phyloP scores from a whole-genome alignment of 2,329 filamentous ascomycete genomes.

The Ilyonectria sp. region DNA sequence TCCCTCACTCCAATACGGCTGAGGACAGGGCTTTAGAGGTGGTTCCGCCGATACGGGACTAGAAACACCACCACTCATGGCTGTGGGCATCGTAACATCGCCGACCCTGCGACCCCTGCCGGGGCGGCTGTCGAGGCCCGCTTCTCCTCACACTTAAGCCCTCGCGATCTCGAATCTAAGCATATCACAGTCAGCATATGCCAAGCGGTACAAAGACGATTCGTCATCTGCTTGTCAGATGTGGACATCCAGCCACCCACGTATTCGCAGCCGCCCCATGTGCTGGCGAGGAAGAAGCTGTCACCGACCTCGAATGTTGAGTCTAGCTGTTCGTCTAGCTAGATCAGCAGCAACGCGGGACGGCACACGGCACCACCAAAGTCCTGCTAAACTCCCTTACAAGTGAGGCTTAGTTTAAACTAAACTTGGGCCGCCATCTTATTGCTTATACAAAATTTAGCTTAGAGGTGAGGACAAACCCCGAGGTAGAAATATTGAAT shows the following conservation, averaged over 20 bases:
- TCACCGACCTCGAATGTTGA: background rate
- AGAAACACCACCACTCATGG: background rate
- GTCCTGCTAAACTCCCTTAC: background rate
- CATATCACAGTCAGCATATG: slow-evolving; percentile 2
- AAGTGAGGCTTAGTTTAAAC: too few species aligned
- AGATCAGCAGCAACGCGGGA: background rate
- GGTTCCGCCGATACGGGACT: slow-evolving; percentile 22
- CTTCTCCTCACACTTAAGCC: background rate
- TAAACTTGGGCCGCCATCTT: too few species aligned
- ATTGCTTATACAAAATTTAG: slow-evolving; percentile 8
- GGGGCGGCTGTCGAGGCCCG: background rate
- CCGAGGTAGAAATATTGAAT: slow-evolving; percentile 9
- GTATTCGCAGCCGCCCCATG: background rate
- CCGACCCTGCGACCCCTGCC: background rate
- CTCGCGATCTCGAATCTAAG: slow-evolving; percentile 12
- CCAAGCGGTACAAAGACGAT: background rate
- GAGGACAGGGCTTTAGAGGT: background rate
- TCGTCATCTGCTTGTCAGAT: slow-evolving; percentile 6
- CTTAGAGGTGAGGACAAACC: slow-evolving; percentile 19
- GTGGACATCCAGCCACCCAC: background rate
- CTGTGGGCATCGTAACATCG: slow-evolving; percentile 5
- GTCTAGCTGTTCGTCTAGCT: background rate
- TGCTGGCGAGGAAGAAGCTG: background rate
- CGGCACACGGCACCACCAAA: background rate
- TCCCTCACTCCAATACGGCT: too few species aligned